phyloP scores from a whole-genome alignment of 495 filamentous ascomycete genomes.

The Letharia lupina region DNA sequence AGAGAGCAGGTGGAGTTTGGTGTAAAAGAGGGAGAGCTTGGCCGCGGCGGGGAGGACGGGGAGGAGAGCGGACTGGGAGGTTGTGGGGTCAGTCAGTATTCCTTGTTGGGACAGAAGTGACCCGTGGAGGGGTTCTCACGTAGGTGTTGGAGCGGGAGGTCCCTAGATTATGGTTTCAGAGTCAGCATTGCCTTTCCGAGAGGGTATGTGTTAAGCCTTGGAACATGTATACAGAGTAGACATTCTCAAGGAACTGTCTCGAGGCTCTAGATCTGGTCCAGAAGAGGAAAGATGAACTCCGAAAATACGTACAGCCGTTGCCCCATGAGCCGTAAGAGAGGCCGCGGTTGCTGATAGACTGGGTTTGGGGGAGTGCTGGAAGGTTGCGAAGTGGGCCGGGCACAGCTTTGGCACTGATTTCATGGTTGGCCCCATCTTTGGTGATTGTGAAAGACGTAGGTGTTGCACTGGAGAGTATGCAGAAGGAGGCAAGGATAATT shows the following conservation, averaged over 20 bases:
- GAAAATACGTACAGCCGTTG: not conserved
- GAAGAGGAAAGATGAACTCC: too few species aligned
- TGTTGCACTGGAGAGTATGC: not conserved
- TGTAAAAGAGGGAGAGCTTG: not conserved
- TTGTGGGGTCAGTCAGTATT: not conserved
- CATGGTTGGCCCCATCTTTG: not conserved
- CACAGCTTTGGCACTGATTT: not conserved
- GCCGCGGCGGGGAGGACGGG: not conserved
- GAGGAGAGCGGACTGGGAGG: not conserved
- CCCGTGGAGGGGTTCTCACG: not conserved
- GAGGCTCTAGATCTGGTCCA: too few species aligned
- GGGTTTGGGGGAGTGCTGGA: not conserved
- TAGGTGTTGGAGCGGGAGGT: not conserved
- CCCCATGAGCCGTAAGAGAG: not conserved
- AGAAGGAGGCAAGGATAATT: not conserved
- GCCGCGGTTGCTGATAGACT: not conserved
- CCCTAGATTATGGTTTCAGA: not conserved
- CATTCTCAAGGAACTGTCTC: too few species aligned
- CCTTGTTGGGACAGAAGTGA: not conserved
- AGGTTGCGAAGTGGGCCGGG: not conserved
- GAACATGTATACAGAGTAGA: too few species aligned
- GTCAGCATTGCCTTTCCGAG: too few species aligned
- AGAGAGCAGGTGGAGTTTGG: not conserved
- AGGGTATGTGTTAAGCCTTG: too few species aligned
- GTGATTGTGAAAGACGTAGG: not conserved